Base-by-base conservation (phyloP, 2,329 filamentous ascomycete genomes). In the Aspergillus luchuensis region DNA sequence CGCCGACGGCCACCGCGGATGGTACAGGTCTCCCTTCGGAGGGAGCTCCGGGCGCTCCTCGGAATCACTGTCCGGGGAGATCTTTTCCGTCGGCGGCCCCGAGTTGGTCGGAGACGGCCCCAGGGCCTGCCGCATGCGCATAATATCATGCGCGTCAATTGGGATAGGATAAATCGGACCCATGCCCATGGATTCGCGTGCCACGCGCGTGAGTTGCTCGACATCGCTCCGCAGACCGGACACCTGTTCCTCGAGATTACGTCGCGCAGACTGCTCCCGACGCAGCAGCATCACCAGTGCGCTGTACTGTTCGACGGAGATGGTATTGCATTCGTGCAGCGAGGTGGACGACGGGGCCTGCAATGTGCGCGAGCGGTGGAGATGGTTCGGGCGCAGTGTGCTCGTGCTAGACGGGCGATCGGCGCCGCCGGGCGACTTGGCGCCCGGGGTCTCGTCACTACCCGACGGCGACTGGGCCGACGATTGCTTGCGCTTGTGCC, bases 251-350 rank as follows among this genome's bases (percentile, higher is more conserved):
- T 82, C 80, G 1, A 82, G 71, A 21, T 72, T 73, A 39, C 77
- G 73, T 30, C 80, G 78, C 2, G 80, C 80, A 5, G 73, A 75
- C 62, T 81, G 79, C 63, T 82, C 80, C 51, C 79, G 72, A 5
- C 78, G 75, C 11, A 82, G 72, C 1, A 82, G 72, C 11, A 75
- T 79, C 28, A 81, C 75, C 2, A 82, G 70, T 0, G 77, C 76
- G 59, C 78, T 80, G 63, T 81, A 81, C 57, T 81, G 78, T 45
- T 82, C 79, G 15, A 79, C 73, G 4, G 79, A 79, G 43, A 79
- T 77, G 7, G 71, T 68, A 30, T 67, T 64, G 52, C 71, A 69
- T 47, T 78, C 74, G 8, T 66, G 67, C 19, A 73, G 55, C 1
- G 74, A 76, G 6, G 67, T 66, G 17, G 74, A 66, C 0, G 75